Evolutionary conservation across 1,284 basidiomycete species (phyloP), one percentile per base, ranked within the genome.

Genomic region (Afroboletus lepidellus): DNA sequence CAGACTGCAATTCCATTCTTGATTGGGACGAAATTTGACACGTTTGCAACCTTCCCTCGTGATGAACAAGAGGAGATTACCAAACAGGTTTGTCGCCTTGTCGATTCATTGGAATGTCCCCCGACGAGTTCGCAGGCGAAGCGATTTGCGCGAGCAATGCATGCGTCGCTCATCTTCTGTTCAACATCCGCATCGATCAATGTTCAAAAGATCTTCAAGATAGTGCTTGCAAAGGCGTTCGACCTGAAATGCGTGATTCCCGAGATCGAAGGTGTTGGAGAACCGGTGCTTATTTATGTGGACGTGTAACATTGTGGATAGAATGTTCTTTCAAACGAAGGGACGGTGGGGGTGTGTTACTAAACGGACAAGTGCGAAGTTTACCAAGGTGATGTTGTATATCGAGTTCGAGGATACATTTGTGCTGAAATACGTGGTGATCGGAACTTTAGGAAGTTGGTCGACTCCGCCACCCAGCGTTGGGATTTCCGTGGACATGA

Each of bases 161-260:
- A 97, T 67, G 94, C 96, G 9, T 96, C 94, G 9, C 77, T 99
- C 63, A 96, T 98, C 72, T 99, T 98, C 74, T 98, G 94, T 74
- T 98, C 94, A 41, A 98, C 96, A 37, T 92, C 92, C 36, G 94
- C 95, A 60, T 94, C 94, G 54, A 97, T 98, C 77, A 98, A 99
- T 71, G 95, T 99, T 48, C 96, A 98, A 79, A 97, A 98, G 80
- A 98, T 98, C 62, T 98, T 98, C 85, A 97, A 98, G 78, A 94
- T 95, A 71, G 90, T 94, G 41, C 79, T 94, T 46, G 90, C 90
- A 48, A 92, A 93, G 69, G 90, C 91, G 29, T 93, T 93, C 63
- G 91, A 92, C 72, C 77, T 89, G 54, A 92, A 97, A 82, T 96
- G 93, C 68, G 93, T 96, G 57, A 95, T 98, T 62, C 94, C 94